Base-by-base conservation (phyloP, 2,329 filamentous ascomycete genomes). In the Ceratocystis eucalypticola region DNA sequence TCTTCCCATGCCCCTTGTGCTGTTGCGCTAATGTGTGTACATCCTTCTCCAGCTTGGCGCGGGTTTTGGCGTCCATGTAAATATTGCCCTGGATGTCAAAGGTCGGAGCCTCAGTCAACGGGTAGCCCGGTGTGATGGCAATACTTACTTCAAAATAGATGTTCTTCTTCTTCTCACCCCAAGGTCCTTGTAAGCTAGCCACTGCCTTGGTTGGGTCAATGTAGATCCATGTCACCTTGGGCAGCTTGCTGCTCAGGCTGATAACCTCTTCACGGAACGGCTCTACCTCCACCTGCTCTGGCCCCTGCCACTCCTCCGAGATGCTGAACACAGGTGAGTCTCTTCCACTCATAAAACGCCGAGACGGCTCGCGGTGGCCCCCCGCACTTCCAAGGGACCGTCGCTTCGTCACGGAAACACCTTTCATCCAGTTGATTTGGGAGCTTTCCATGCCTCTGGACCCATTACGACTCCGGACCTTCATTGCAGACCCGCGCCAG, bases 401-500 rank as follows among this genome's bases (percentile, higher is more conserved):
- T 75, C 71, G 1, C 76, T 76, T 1, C 76, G 72, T 69, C 81
- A 83, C 57, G 17, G 55, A 65, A 79, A 88, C 84, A 4, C 85
- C 84, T 71, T 84, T 86, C 82, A 88, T 87, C 85, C 85, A 88
- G 15, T 82, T 83, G 65, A 88, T 84, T 69, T 87, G 84, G 25
- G 81, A 79, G 46, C 78, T 76, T 67, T 83, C 79, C 30, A 74
- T 66, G 20, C 76, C 72, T 63, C 76, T 80, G 17, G 74, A 74
- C 12, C 66, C 64, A 4, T 75, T 72, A 1, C 74, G 72, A 25
- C 77, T 76, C 66, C 80, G 82, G 28, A 80, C 80, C 71, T 82
- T 84, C 82, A 85, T 85, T 1, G 82, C 82, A 2, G 80, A 80
- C 2, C 81, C 79, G 69, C 79, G 78, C 82, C 82, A 84, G 2